Percentiles rank a stretch among this genome's conserved stretches.
These are phyloP conservation scores for Pisolithus thermaeus DNA, from an alignment of 1,284 basidiomycete species.

Conservation along the genomic window DNA sequence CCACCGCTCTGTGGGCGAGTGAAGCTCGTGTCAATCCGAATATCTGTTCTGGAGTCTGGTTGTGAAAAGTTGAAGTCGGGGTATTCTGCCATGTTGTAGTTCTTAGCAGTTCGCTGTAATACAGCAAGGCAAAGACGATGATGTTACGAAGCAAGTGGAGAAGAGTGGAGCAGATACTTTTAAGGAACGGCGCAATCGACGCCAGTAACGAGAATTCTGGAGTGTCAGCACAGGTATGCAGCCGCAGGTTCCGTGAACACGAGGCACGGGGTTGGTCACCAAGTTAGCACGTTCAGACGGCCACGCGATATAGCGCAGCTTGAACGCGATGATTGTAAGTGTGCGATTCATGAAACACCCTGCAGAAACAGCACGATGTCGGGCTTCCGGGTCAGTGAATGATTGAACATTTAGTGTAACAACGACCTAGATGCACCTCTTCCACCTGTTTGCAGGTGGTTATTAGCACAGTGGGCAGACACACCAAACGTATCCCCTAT, in stretches of 20 bases:
- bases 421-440: too few species aligned
- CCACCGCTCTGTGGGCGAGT: slow-evolving; percentile 21
- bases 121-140: slow-evolving; percentile 1
- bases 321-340: background rate
- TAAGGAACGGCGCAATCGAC: slow-evolving; percentile 18
- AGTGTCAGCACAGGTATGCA: slow-evolving; percentile 14
- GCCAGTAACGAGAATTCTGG: slow-evolving; percentile 12
- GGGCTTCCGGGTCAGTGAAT: background rate
- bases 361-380: slow-evolving; percentile 1
- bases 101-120: background rate
- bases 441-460: too few species aligned
- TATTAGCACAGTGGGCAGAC: too few species aligned
- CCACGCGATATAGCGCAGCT: slow-evolving; percentile 14
- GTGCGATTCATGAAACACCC: background rate
- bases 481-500: too few species aligned
- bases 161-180: background rate
- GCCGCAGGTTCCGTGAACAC: slow-evolving; percentile 10
- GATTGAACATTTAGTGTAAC: too few species aligned
- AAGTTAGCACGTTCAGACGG: slow-evolving; percentile 6
- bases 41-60: slow-evolving; percentile 6
- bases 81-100: slow-evolving; percentile 17
- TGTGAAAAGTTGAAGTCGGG: slow-evolving; percentile 12
- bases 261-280: slow-evolving; percentile 22
- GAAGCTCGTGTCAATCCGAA: slow-evolving; percentile 28
- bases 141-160: background rate